Evolutionary conservation across 495 filamentous ascomycete species (phyloP).

Genomic region (Parathielavia appendiculata): DNA sequence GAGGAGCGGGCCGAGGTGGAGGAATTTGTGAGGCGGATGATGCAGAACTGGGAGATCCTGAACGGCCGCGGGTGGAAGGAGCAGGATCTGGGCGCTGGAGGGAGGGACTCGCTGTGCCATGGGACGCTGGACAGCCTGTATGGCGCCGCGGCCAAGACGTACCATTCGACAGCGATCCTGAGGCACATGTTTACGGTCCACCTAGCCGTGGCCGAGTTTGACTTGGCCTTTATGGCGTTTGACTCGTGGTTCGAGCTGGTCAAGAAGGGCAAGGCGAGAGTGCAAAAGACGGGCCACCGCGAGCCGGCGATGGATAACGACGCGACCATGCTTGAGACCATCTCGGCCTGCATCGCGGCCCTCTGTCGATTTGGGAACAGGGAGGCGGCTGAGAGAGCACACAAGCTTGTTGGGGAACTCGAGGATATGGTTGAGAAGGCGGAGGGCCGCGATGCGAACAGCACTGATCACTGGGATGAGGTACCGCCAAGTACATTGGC

Average conservation of each 20-base stretch:
- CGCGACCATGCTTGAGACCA: conserved; percentile 64
- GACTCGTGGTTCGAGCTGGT: conserved; percentile 87
- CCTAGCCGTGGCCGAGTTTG: conserved; percentile 76
- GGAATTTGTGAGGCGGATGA: conserved; percentile 70
- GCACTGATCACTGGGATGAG: conserved; percentile 26
- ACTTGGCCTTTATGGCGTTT: conserved; percentile 78
- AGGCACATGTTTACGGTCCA: conserved; percentile 87
- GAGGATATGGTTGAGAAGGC: conserved; percentile 53
- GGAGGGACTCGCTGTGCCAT: conserved; percentile 63
- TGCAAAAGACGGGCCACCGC: conserved; percentile 66
- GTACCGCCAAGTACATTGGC: conserved; percentile 55
- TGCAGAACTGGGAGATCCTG: conserved; percentile 77
- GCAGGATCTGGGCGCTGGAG: conserved; percentile 71
- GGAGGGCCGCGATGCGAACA: conserved; percentile 22
- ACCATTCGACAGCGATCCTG: conserved; percentile 83
- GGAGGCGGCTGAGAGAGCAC: conserved; percentile 71
- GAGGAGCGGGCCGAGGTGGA: conserved; percentile 70
- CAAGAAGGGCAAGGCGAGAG: conserved; percentile 69
- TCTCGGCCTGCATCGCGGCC: conserved; percentile 69
- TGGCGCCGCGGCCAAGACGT: conserved; percentile 82
- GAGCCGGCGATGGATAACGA: conserved; percentile 75
- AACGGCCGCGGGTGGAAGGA: conserved; percentile 71
- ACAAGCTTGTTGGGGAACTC: conserved; percentile 58
- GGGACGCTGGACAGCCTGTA: conserved; percentile 80
- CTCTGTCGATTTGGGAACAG: conserved; percentile 74